A percentile compares a stretch with the other conserved stretches of the same genome.
Evolutionary conservation across 768 basidiomycete genomes (phyloP).

Genomic region (Rhodotorula toruloides): DNA sequence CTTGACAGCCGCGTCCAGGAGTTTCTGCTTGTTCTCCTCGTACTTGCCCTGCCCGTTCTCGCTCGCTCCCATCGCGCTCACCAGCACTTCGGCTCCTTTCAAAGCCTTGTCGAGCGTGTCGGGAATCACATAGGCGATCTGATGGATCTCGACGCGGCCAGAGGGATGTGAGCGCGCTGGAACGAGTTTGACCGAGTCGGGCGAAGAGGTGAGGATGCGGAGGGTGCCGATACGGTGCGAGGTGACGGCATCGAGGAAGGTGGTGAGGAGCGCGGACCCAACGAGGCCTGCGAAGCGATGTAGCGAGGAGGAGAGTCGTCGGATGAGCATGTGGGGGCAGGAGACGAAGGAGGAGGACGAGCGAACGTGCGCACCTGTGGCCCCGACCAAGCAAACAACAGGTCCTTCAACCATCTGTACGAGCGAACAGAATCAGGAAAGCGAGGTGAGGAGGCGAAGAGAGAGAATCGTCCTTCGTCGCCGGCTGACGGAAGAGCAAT

Average conservation of each 20-base stretch:
- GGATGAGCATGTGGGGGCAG: not conserved
- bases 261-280: conserved; percentile 6
- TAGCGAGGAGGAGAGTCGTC: not conserved
- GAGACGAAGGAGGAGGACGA: not conserved
- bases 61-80: conserved; percentile 11
- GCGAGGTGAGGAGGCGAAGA: not conserved
- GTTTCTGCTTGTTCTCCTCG: conserved; percentile 1
- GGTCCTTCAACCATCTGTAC: not conserved
- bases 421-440: not conserved
- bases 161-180: not conserved
- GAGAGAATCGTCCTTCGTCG: too few relatives aligned
- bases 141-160: not conserved
- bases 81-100: not conserved
- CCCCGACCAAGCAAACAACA: not conserved
- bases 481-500: too few relatives aligned
- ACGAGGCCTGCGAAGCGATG: not conserved
- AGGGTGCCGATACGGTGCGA: not conserved
- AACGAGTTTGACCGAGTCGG: not conserved
- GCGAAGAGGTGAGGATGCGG: conserved; percentile 17
- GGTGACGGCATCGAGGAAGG: not conserved
- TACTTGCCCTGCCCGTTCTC: not conserved
- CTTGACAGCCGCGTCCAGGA: not conserved
- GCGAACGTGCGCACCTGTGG: not conserved
- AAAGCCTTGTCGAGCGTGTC: not conserved
- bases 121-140: not conserved